phyloP scores from a whole-genome alignment of 2,329 filamentous ascomycete genomes.

The Neonectria sp. region DNA sequence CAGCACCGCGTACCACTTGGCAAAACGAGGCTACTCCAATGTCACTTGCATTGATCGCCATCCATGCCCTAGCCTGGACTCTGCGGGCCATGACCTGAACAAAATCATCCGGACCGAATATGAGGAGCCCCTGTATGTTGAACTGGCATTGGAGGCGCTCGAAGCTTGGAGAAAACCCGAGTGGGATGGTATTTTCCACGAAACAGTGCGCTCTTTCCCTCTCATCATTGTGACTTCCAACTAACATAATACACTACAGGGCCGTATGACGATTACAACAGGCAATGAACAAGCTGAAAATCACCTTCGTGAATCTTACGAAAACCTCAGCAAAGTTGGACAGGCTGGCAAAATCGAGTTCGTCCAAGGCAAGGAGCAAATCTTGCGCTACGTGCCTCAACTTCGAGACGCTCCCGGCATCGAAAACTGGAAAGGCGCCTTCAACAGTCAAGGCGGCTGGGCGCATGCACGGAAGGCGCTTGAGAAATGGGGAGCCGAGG shows the following conservation, averaged over 20 bases:
- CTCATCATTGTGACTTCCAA: not conserved
- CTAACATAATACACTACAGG: constrained; percentile 10
- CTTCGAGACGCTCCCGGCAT: constrained; percentile 17
- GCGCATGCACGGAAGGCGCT: constrained; percentile 29
- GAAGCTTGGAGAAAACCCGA: constrained; percentile 28
- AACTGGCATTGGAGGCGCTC: constrained; percentile 28
- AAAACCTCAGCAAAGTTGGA: constrained; percentile 22
- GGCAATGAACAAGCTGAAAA: constrained; percentile 22
- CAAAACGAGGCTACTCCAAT: constrained; percentile 33
- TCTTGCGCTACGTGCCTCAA: constrained; percentile 23
- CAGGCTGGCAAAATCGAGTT: constrained; percentile 19
- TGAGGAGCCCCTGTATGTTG: constrained; percentile 29
- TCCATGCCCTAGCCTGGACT: constrained; percentile 39
- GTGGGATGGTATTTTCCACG: constrained; percentile 33
- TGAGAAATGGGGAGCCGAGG: constrained; percentile 29
- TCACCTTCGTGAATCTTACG: constrained; percentile 21
- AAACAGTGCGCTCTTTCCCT: constrained; percentile 16
- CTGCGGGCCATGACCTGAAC: constrained; percentile 39
- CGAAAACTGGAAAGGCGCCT: constrained; percentile 28
- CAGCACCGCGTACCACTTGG: constrained; percentile 27
- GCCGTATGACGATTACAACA: constrained; percentile 26
- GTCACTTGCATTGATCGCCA: constrained; percentile 37
- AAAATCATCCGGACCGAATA: constrained; percentile 35
- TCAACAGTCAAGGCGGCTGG: constrained; percentile 32
- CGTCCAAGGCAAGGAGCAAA: constrained; percentile 22